Percentiles rank a stretch among this genome's conserved stretches.
These are phyloP conservation scores for Phytophthora pinifolia DNA, from an alignment of 352 stramenopile genomes.

Conservation along the genomic window DNA sequence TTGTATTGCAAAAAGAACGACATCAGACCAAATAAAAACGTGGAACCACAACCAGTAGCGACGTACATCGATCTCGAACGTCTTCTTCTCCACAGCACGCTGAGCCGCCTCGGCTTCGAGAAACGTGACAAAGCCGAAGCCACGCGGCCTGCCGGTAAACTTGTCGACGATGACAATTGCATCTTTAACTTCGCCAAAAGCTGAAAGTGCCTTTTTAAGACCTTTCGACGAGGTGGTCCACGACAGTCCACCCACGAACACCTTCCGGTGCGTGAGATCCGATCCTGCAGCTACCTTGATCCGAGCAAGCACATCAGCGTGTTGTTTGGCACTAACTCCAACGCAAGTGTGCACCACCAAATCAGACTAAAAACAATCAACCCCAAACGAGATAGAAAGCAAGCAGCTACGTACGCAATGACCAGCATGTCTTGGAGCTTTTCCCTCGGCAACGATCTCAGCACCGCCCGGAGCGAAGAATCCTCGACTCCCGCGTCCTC, in stretches of 20 bases:
- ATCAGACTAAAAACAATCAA: conserved; percentile 1
- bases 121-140: conserved; percentile 74
- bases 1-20: background rate
- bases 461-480: background rate
- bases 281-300: conserved; percentile 57
- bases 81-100: conserved; percentile 46
- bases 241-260: conserved; percentile 68
- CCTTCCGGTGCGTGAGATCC: conserved; percentile 63
- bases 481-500: background rate
- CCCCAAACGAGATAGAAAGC: background rate
- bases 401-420: background rate
- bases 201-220: conserved; percentile 47
- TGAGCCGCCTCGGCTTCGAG: conserved; percentile 60
- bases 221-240: conserved; percentile 55
- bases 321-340: conserved; percentile 51
- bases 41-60: background rate
- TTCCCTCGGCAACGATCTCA: no score
- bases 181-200: conserved; percentile 65
- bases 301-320: conserved; percentile 56
- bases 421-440: no score
- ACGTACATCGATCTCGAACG: conserved; percentile 60
- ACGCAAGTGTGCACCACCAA: background rate
- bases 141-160: conserved; percentile 53
- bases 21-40: background rate
- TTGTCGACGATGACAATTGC: conserved; percentile 67